Evolutionary conservation across 2,329 filamentous ascomycete species (phyloP), one percentile per base, ranked within the genome.

Genomic region (Fusarium sp.): DNA sequence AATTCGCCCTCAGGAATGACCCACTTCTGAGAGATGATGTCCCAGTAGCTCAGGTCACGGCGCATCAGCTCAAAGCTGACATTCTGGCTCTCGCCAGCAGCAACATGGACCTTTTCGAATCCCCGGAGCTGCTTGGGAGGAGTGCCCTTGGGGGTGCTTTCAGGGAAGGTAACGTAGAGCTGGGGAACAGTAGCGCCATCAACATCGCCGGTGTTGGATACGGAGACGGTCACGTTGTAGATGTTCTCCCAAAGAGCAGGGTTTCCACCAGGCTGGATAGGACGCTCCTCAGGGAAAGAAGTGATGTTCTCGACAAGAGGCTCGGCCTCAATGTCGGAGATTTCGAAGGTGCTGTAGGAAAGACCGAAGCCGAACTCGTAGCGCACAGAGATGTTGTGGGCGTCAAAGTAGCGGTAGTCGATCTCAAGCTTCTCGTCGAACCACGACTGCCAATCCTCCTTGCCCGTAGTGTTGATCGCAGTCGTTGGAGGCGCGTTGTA

Each of bases 301-400:
- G 72, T 70, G 53, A 77, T 66, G 44, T 49, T 59, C 15, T 68
- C 55, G 11, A 42, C 57, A 15, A 61, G 54, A 35, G 64, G 54
- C 49, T 62, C 67, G 22, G 68, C 67, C 15, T 54, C 53, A 29
- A 74, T 67, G 58, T 70, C 47, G 11, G 81, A 80, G 63, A 85
- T 80, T 35, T 79, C 76, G 70, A 89, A 89, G 11, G 80, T 84
- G 12, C 88, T 88, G 76, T 91, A 91, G 1, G 84, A 88, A 1
- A 92, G 81, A 1, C 90, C 90, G 68, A 84, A 88, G 26, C 88
- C 88, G 66, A 90, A 90, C 69, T 88, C 86, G 75, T 86, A 90
- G 51, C 83, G 81, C 2, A 87, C 85, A 2, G 79, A 78, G 58
- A 87, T 84, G 73, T 85, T 80, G 53, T 82, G 75, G 53, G 83